Evolutionary conservation across 768 basidiomycete genomes (phyloP).

Genomic region (Tricholoma saponaceum): DNA sequence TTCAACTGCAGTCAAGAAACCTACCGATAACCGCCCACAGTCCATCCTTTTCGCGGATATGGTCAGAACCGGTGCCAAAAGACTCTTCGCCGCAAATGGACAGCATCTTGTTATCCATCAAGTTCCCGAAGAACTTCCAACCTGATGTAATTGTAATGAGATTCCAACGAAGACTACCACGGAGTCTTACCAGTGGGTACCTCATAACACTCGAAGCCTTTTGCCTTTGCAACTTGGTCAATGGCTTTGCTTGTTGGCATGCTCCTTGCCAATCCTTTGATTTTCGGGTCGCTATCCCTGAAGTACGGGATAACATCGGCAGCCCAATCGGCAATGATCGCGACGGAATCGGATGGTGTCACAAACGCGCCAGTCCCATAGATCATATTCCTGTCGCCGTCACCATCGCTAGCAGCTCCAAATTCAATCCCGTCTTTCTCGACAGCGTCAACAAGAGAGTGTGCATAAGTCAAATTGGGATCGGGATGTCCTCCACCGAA

Average conservation of each 20-base stretch:
- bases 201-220: slow-evolving; percentile 90
- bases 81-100: slow-evolving; percentile 99
- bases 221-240: slow-evolving; percentile 92
- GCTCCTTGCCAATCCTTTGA: slow-evolving; percentile 93
- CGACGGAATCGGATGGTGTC: slow-evolving; percentile 95
- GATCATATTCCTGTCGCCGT: slow-evolving; percentile 99
- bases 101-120: slow-evolving; percentile 97
- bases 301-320: slow-evolving; percentile 91
- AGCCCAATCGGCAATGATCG: slow-evolving; percentile 98
- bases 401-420: slow-evolving; percentile 96
- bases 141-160: slow-evolving; percentile 42
- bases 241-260: slow-evolving; percentile 99
- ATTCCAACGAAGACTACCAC: not conserved
- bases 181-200: slow-evolving; percentile 81
- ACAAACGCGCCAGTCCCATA: slow-evolving; percentile 98
- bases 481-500: slow-evolving; percentile 99
- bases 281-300: slow-evolving; percentile 69
- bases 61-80: slow-evolving; percentile 99
- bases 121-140: slow-evolving; percentile 99
- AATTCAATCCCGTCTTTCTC: slow-evolving; percentile 84
- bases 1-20: slow-evolving; percentile 20
- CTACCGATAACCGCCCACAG: slow-evolving; percentile 94
- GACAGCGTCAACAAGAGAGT: slow-evolving; percentile 87
- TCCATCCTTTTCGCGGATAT: slow-evolving; percentile 99
- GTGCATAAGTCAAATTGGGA: slow-evolving; percentile 97